phyloP scores from a whole-genome alignment of 1,139 yeast genomes.

The Hansenula anomala region DNA sequence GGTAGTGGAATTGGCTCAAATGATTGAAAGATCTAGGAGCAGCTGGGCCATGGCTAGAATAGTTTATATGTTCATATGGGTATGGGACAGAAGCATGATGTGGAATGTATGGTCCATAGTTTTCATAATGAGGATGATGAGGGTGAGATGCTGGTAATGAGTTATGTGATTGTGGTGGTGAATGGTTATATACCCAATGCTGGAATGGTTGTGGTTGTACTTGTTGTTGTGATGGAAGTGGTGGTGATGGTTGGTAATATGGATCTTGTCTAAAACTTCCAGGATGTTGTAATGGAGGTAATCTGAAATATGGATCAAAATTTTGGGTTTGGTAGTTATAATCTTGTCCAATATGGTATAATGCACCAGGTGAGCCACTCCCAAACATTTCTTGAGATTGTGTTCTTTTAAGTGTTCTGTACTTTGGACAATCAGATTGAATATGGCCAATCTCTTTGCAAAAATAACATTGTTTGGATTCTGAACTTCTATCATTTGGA shows the following conservation, averaged over 20 bases:
- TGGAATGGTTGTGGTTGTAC: not conserved
- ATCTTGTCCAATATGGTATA: too few species aligned
- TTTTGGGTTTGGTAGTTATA: too few species aligned
- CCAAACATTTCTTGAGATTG: too few species aligned
- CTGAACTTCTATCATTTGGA: conserved; percentile 10
- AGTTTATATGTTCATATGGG: too few species aligned
- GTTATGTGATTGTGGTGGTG: too few species aligned
- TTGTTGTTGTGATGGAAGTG: too few species aligned
- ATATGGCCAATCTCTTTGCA: conserved; percentile 19
- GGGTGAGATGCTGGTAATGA: not conserved
- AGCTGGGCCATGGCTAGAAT: not conserved
- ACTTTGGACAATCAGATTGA: conserved; percentile 15
- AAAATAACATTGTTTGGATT: conserved; percentile 17
- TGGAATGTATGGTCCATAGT: not conserved
- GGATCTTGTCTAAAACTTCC: too few species aligned
- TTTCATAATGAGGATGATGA: not conserved
- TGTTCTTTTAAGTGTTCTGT: not conserved
- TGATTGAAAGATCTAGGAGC: conserved; percentile 5
- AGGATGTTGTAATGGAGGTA: too few species aligned
- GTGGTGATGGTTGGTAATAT: too few species aligned
- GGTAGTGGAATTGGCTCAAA: not conserved
- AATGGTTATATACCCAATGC: not conserved
- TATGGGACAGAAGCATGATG: not conserved
- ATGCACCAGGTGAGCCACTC: too few species aligned
- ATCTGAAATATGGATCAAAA: too few species aligned